Evolutionary conservation across 2,329 filamentous ascomycete genomes (phyloP).

Genomic region (Berkeleyomyces basicola): DNA sequence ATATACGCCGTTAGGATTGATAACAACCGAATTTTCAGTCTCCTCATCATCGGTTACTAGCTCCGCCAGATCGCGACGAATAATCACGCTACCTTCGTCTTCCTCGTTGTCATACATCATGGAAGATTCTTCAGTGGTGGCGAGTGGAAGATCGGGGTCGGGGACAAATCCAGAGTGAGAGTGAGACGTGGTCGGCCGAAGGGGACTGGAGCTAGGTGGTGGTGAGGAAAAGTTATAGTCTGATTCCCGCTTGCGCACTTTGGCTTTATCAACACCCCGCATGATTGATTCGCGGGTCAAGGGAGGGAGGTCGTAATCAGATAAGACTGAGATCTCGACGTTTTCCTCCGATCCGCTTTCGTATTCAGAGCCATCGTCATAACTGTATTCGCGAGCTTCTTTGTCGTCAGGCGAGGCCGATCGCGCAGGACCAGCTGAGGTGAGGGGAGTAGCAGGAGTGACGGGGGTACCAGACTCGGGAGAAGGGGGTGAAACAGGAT

Average conservation of each 20-base stretch:
- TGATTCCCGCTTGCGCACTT: constrained; percentile 38
- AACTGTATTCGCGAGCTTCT: constrained; percentile 2
- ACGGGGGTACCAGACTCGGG: not conserved
- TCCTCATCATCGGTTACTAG: constrained; percentile 26
- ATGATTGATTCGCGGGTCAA: constrained; percentile 92
- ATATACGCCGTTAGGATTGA: constrained; percentile 11
- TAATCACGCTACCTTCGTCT: constrained; percentile 43
- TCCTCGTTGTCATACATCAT: constrained; percentile 38
- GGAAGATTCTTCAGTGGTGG: constrained; percentile 57
- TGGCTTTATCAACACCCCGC: constrained; percentile 60
- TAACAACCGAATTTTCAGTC: constrained; percentile 13
- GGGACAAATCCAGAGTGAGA: constrained; percentile 32
- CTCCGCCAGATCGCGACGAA: constrained; percentile 52
- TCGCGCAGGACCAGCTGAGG: not conserved
- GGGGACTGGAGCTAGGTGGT: constrained; percentile 39
- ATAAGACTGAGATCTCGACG: constrained; percentile 41
- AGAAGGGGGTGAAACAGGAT: not conserved
- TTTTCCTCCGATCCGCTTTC: constrained; percentile 12
- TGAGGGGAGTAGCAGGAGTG: constrained; percentile 2
- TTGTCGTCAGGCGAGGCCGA: not conserved
- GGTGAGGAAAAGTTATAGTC: constrained; percentile 50
- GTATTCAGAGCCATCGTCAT: constrained; percentile 5
- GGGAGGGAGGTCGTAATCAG: constrained; percentile 50
- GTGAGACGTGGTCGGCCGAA: constrained; percentile 26
- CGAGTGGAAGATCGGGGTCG: constrained; percentile 75